Percentiles rank a stretch among this genome's conserved stretches.
phyloP scores from a whole-genome alignment of 202 grass and related monocot species.

The Schoenoplectus tabernaemontani region DNA sequence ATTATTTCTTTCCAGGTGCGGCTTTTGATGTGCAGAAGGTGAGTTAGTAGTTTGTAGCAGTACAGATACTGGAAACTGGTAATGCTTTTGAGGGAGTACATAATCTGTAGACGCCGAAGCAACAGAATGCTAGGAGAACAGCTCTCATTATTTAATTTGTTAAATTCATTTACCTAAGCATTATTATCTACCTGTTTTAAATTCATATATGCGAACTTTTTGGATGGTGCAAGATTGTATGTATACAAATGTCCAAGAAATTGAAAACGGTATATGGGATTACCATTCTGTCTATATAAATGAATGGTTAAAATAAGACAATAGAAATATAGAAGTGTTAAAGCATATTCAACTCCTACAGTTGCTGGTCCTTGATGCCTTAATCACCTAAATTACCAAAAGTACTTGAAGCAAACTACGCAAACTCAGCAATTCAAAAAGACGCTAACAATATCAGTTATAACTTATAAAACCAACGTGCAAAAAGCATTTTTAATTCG shows the following conservation, averaged over 20 bases:
- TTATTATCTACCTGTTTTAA: neutral
- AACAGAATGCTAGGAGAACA: neutral
- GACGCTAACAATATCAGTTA: neutral
- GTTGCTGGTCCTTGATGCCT: neutral
- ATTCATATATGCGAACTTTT: neutral
- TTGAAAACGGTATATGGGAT: neutral
- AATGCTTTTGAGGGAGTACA: neutral
- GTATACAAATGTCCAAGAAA: neutral
- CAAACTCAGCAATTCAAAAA: neutral
- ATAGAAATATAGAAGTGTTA: neutral
- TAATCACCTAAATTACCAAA: neutral
- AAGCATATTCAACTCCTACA: neutral
- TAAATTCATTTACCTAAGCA: neutral
- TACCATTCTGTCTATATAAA: neutral
- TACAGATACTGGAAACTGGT: neutral
- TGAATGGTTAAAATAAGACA: neutral
- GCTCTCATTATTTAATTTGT: neutral
- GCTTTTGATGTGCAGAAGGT: neutral
- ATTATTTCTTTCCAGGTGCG: constrained; percentile 1
- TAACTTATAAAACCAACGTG: too few relatives aligned
- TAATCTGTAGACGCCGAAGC: neutral
- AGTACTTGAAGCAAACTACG: neutral
- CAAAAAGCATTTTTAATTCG: neutral
- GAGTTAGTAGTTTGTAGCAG: constrained; percentile 1
- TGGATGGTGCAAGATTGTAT: neutral